Base-by-base conservation (phyloP, 192 early-diverging fungal species). In the Backusella parvicylindrica region DNA sequence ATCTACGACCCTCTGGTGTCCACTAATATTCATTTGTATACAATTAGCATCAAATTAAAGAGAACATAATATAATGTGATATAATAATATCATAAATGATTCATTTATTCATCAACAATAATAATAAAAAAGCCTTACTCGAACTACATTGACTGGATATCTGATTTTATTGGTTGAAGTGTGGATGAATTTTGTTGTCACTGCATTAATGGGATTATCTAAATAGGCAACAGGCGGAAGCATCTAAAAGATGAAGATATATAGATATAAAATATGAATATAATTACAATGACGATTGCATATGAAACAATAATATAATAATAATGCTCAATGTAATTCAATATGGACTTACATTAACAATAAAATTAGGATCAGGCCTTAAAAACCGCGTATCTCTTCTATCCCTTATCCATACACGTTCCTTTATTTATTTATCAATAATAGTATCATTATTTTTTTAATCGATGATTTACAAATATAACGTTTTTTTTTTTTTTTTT, bases 1-100 rank as follows among this genome's bases (percentile, higher is more conserved):
- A 81, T 35, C 97, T 89, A 21, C 98, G 84, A 21, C 97, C 97
- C 79, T 99, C 98, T 0, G 98, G 98, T 16, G 95, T 97, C 97
- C 97, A 99, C 88, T 93, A 63, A 33, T 16, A 31, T 36, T 33
- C 18, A 35, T 66, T 33, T 26, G 40, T 1, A n/a, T 43, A 13
- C 8, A 41, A 66, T 12, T 40, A 12, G 8, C 21, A 67, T 38
- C 9, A 30, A 18, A 41, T 47, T 16, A 49, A 49, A 37, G 71
- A 6, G n/a, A 37, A 12, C 11, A 70, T 32, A 21, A 9, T 11
- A 47, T 38, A 4, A 73, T 23, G 40, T 16, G 70, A 26, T 28
- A 73, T 35, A 36, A 73, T 18, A 37, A 41, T 28, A 7, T 9
- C 30, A 11, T 5, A 41, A 13, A n/a, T 33, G 1, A 6, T n/a